Conservation (phyloP, 2,329 filamentous ascomycete genomes). For the Pseudodiploospora longispora region DNA sequence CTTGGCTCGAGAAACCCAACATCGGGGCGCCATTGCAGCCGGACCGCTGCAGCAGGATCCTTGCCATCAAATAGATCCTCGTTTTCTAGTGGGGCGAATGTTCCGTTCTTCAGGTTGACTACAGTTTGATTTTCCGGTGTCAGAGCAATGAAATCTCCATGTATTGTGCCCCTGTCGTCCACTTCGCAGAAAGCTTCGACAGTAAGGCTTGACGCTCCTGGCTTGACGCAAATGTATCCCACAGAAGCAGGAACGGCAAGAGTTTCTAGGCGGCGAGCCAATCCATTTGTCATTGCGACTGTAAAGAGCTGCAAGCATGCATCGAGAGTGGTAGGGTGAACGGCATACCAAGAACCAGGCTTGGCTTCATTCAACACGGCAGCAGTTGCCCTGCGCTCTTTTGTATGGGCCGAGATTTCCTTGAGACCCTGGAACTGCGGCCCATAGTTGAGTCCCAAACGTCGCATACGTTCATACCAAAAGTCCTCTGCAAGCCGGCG, state of each 20-base stretch:
- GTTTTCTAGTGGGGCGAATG: constrained; percentile 1
- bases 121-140: not conserved
- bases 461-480: constrained; percentile 4
- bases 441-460: constrained; percentile 8
- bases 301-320: constrained; percentile 5
- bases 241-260: constrained; percentile 5
- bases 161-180: not conserved
- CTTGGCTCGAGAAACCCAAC: constrained; percentile 1
- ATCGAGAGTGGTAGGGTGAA: constrained; percentile 8
- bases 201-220: not conserved
- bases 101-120: not conserved
- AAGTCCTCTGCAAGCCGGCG: constrained; percentile 1
- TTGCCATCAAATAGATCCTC: not conserved
- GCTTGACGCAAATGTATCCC: constrained; percentile 2
- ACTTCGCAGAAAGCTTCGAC: not conserved
- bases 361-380: not conserved
- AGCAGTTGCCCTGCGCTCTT: not conserved
- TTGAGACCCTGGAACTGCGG: constrained; percentile 6
- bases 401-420: constrained; percentile 6
- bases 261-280: constrained; percentile 1
- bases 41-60: not conserved
- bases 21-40: constrained; percentile 3
- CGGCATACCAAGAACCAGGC: constrained; percentile 1
- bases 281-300: constrained; percentile 1
- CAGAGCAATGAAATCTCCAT: not conserved